Evolutionary conservation across 1,284 basidiomycete species (phyloP).

Genomic region (Ganoderma lingzhi): DNA sequence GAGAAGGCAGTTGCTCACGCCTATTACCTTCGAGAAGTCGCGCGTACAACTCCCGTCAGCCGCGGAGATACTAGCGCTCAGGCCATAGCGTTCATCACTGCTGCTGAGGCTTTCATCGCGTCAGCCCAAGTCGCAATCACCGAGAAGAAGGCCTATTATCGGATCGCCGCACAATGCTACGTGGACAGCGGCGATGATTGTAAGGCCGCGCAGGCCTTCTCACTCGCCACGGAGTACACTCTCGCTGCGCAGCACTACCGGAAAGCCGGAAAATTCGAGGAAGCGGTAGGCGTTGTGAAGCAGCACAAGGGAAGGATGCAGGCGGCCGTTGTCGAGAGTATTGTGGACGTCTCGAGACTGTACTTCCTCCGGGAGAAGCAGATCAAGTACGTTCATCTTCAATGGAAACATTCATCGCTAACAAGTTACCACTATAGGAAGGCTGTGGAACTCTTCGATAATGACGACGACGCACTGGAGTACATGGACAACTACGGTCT

Average conservation of each 20-base stretch:
- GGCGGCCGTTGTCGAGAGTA: slow-evolving; percentile 45
- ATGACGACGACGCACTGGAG: slow-evolving; percentile 60
- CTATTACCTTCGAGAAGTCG: slow-evolving; percentile 53
- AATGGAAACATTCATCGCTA: too few species aligned
- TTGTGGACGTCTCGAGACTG: slow-evolving; percentile 58
- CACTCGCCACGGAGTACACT: slow-evolving; percentile 52
- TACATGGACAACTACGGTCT: slow-evolving; percentile 67
- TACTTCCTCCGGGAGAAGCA: slow-evolving; percentile 57
- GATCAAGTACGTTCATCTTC: slow-evolving; percentile 48
- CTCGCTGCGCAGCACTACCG: slow-evolving; percentile 56
- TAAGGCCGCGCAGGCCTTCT: slow-evolving; percentile 56
- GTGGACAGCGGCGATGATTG: slow-evolving; percentile 48
- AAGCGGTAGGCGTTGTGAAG: slow-evolving; percentile 58
- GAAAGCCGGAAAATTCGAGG: slow-evolving; percentile 58
- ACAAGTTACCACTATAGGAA: slow-evolving; percentile 45
- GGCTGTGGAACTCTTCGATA: slow-evolving; percentile 56
- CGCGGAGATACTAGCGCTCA: slow-evolving; percentile 44
- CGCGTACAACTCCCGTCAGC: slow-evolving; percentile 42
- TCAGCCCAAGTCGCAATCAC: slow-evolving; percentile 48
- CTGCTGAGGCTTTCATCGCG: slow-evolving; percentile 56
- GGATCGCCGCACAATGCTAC: slow-evolving; percentile 63
- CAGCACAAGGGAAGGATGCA: slow-evolving; percentile 44
- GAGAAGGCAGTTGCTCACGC: slow-evolving; percentile 57
- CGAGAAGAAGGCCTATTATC: slow-evolving; percentile 49
- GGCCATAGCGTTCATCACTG: slow-evolving; percentile 48